Evolutionary conservation across 768 basidiomycete genomes (phyloP), one percentile per base, ranked within the genome.

Genomic region (Amanita inopinata): DNA sequence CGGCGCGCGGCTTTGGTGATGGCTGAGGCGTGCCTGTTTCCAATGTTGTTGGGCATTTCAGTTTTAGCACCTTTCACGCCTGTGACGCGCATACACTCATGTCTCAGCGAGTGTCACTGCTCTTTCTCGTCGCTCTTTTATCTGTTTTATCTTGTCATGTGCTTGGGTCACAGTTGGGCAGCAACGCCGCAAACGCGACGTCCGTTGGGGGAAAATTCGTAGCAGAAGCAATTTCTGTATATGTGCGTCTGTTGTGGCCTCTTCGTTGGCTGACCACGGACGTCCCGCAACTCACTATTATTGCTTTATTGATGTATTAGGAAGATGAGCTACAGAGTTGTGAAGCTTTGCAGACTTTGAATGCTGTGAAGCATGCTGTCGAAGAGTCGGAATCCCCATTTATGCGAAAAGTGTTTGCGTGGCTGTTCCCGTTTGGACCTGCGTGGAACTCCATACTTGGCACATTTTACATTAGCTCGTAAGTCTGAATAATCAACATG

Each of bases 381-480:
- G 81, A 83, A 50, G 76, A 67, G 32, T 60, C 70, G 45, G 71
- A 78, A 58, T 87, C 83, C 19, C 81, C 83, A 22, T 58, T 87
- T 35, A 76, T 91, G 78, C 80, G 83, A 43, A 74, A 78, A 53
- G 69, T 89, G 25, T 93, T 93, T 61, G 67, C 73, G 3, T 76
- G 75, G 65, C 63, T 92, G 45, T 94, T 94, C 56, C 90, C 90
- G 25, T 94, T 93, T 55, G 84, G 86, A 24, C 89, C 88, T 46
- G 90, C 78, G 5, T 87, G 81, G 80, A 92, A 91, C 61, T 83
- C 86, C 28, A 70, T 96, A 43, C 70, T 93, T 20, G 91, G 86
- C 48, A 93, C 91, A 14, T 91, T 93, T 70, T 93, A 93, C 68
- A 93, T 93, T 63, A 91, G 87, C 71, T 93, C 89, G 90, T 92